Evolutionary conservation across 148 eudicot species (phyloP).

Genomic region (Silene latifolia): DNA sequence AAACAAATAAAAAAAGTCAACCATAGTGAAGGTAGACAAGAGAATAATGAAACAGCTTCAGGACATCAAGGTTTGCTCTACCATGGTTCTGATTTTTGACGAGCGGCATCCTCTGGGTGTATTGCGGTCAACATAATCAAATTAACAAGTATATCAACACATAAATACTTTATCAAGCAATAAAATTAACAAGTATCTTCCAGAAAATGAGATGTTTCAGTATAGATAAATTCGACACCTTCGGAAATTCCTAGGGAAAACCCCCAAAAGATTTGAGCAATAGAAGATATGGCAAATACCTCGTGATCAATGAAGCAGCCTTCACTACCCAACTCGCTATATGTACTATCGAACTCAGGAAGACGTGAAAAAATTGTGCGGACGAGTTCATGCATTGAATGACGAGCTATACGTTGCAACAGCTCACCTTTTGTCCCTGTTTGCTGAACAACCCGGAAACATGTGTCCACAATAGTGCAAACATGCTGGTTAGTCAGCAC

Average conservation of each 20-base stretch:
- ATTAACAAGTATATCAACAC: not conserved
- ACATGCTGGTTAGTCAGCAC: constrained; percentile 81
- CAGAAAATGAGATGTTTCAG: constrained; percentile 1
- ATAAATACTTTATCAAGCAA: not conserved
- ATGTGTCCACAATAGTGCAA: constrained; percentile 81
- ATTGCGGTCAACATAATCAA: not conserved
- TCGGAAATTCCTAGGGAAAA: not conserved
- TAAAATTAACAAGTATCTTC: not conserved
- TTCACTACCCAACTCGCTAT: constrained; percentile 32
- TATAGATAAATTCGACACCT: not conserved
- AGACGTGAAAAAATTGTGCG: constrained; percentile 74
- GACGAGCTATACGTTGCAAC: constrained; percentile 79
- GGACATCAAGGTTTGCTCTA: constrained; percentile 1
- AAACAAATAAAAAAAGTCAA: not conserved
- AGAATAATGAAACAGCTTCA: not conserved
- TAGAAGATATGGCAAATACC: constrained; percentile 31
- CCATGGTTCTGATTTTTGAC: not conserved
- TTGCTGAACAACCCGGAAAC: constrained; percentile 90
- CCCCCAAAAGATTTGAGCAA: not conserved
- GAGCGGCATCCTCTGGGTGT: not conserved
- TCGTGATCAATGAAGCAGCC: constrained; percentile 31
- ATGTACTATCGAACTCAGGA: constrained; percentile 39
- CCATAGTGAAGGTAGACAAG: not conserved
- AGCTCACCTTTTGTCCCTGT: constrained; percentile 81
- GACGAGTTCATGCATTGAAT: constrained; percentile 86